Percentiles rank a stretch among this genome's conserved stretches.
phyloP scores from a whole-genome alignment of 371 early-diverging fungal species.

The Saksenaea vasiformis region DNA sequence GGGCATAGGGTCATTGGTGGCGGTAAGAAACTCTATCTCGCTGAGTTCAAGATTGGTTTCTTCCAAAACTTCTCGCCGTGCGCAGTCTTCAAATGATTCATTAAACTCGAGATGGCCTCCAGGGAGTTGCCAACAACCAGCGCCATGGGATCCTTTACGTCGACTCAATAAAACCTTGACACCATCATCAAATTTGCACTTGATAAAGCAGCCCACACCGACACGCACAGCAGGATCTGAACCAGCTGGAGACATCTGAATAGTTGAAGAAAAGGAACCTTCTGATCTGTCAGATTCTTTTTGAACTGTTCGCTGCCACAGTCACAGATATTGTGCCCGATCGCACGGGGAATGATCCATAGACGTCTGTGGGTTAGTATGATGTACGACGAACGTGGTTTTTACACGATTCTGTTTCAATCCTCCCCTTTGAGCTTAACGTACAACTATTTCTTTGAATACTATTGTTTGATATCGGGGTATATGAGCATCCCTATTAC shows the following conservation, averaged over 20 bases:
- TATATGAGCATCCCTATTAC: no score
- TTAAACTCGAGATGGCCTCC: conserved; percentile 69
- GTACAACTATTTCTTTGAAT: no score
- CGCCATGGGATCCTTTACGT: conserved; percentile 66
- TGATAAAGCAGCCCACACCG: conserved; percentile 55
- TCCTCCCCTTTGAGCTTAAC: no score
- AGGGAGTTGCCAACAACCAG: conserved; percentile 63
- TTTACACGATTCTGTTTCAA: no score
- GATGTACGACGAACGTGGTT: no score
- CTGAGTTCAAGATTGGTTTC: conserved; percentile 55
- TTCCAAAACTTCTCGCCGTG: conserved; percentile 59
- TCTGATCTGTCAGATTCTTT: background rate
- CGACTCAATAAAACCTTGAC: conserved; percentile 51
- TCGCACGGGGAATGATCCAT: no score
- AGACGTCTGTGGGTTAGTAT: no score
- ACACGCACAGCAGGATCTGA: conserved; percentile 36
- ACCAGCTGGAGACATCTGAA: conserved; percentile 5
- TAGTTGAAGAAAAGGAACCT: background rate
- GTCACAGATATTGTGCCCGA: background rate
- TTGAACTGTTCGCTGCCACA: background rate
- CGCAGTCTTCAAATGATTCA: conserved; percentile 64
- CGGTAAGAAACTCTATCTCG: conserved; percentile 42
- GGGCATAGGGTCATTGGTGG: conserved; percentile 62
- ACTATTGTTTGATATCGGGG: no score
- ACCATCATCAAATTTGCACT: conserved; percentile 29